Percentiles rank a stretch among this genome's conserved stretches.
Conservation (phyloP, 2,329 filamentous ascomycete species). For the Colletotrichum cuscutae region DNA sequence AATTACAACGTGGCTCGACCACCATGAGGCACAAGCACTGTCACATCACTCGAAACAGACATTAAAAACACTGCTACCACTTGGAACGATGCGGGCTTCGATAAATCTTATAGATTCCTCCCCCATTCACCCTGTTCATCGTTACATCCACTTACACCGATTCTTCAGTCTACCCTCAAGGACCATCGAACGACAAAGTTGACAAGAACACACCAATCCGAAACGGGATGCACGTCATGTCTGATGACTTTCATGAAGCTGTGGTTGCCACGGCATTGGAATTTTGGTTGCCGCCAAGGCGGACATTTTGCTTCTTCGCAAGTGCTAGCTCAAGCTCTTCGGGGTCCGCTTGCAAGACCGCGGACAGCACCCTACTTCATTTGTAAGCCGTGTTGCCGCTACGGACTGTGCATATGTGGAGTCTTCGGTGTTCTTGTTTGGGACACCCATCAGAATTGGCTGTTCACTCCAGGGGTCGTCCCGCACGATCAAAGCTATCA, state of each 20-base stretch:
- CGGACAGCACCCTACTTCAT: not conserved
- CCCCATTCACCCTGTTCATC: not conserved
- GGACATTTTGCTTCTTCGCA: not conserved
- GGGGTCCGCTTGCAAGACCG: constrained; percentile 31
- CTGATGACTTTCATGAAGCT: not conserved
- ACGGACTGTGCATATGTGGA: constrained; percentile 23
- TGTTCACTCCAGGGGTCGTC: not conserved
- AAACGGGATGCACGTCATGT: not conserved
- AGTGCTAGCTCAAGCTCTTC: not conserved
- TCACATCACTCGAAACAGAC: not conserved
- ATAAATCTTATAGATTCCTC: not conserved
- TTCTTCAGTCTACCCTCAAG: not conserved
- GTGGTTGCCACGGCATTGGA: not conserved
- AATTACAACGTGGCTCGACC: not conserved
- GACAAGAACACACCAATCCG: not conserved
- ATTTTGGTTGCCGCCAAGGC: not conserved
- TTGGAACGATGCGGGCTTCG: not conserved
- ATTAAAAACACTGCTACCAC: not conserved
- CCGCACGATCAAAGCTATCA: not conserved
- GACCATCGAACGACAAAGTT: not conserved
- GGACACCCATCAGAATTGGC: not conserved
- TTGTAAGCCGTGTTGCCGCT: constrained; percentile 21
- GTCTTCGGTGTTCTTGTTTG: not conserved
- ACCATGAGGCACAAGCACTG: not conserved
- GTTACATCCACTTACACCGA: not conserved